Evolutionary conservation across 176 grass and related monocot species (phyloP), one percentile per base, ranked within the genome.

Genomic region (Elymus sibiricus): DNA sequence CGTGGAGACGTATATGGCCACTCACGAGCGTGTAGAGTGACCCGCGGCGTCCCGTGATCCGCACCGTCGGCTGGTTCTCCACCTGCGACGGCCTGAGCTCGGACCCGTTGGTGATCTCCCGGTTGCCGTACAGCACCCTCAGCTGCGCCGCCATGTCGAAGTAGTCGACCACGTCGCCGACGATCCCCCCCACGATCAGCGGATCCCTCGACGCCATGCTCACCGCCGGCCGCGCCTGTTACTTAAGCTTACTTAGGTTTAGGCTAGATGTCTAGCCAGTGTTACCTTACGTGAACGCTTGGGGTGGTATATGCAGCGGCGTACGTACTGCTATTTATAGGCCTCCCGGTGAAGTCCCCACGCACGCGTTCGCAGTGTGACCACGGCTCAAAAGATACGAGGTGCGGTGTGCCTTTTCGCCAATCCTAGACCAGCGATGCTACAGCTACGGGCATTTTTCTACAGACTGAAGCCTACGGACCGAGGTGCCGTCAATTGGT

Each of bases 1-100:
- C 55, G 56, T 56, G 25, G 13, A 65, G 40, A 43, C 12, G 11
- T 43, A n/a, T 61, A 19, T 64, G 15, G 5, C 5, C 21, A 87
- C 92, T 89, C 65, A 97, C 82, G 9, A 97, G 95, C 3, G 95
- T 94, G 81, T 97, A 97, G 63, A 94, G 76, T 14, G 64, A 86
- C 74, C 78, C 86, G 47, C 64, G 78, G 14, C 81, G 74, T 14
- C 83, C 84, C 12, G 70, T 59, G 83, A 97, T 94, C 67, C 88
- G 88, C 71, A 94, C 88, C 28, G 68, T 56, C 8, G 95, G 95
- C 62, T 94, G 86, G 14, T 39, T 68, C 7, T 47, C 86, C 3
- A 97, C 84, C 39, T 90, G 83, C 35, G 95, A 97, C 21, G 95
- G 95, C 78, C 86, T 87, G 38, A 94, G 89, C 83, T 94, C 95